phyloP scores from a whole-genome alignment of 2,329 filamentous ascomycete species.

The Ceratocystis variospora region DNA sequence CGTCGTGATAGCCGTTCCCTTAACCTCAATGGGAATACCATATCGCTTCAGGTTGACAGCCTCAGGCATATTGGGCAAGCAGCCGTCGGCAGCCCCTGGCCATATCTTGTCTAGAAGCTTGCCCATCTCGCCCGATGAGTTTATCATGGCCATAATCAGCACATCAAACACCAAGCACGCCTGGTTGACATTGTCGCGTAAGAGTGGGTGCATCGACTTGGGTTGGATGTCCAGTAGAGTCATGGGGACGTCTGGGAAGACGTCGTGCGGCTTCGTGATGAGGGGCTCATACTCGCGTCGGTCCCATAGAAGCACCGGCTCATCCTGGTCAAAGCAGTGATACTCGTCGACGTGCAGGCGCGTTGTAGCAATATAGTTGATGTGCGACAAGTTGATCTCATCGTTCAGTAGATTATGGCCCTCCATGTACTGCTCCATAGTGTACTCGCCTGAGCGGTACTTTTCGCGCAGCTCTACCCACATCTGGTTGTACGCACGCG shows the following conservation, averaged over 20 bases:
- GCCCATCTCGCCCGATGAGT: slow-evolving; percentile 27
- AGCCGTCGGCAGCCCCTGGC: slow-evolving; percentile 44
- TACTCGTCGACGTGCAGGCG: slow-evolving; percentile 38
- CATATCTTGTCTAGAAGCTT: slow-evolving; percentile 39
- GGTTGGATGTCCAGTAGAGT: slow-evolving; percentile 56
- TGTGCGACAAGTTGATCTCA: slow-evolving; percentile 26
- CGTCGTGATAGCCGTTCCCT: slow-evolving; percentile 27
- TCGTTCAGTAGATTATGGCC: slow-evolving; percentile 26
- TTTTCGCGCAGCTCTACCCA: slow-evolving; percentile 4
- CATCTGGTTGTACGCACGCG: slow-evolving; percentile 7
- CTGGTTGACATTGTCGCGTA: slow-evolving; percentile 36
- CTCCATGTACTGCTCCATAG: slow-evolving; percentile 23
- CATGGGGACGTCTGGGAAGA: slow-evolving; percentile 47
- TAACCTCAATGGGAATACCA: slow-evolving; percentile 28
- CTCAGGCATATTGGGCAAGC: slow-evolving; percentile 36
- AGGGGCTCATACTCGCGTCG: slow-evolving; percentile 58
- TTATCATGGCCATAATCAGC: slow-evolving; percentile 31
- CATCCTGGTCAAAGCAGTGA: slow-evolving; percentile 35
- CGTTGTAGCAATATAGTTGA: slow-evolving; percentile 28
- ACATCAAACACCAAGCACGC: slow-evolving; percentile 31
- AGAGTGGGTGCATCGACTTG: slow-evolving; percentile 34
- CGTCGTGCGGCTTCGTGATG: slow-evolving; percentile 42
- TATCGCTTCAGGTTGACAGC: slow-evolving; percentile 36
- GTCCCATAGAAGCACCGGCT: slow-evolving; percentile 52
- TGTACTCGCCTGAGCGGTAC: slow-evolving; percentile 18